Evolutionary conservation across 306 rosid species (phyloP).

Genomic region (Dryas alaskensis): DNA sequence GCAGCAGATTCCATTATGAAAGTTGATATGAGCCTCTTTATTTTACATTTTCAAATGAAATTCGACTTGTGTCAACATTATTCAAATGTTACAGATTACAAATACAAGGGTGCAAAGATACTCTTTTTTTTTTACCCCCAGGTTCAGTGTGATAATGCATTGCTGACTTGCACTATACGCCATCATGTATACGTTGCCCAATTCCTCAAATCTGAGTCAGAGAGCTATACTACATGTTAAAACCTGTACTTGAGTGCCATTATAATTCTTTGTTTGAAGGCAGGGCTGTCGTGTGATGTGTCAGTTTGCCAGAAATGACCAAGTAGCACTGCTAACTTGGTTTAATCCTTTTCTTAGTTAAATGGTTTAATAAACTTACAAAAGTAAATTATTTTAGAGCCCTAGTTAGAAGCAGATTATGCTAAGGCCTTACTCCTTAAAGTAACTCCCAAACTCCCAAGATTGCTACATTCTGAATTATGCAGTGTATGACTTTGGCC

Average conservation of each 20-base stretch:
- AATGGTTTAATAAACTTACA: not conserved
- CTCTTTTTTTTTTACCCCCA: not conserved
- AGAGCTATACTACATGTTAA: not conserved
- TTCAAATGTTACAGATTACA: not conserved
- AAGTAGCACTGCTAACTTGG: not conserved
- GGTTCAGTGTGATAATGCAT: not conserved
- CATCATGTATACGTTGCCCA: not conserved
- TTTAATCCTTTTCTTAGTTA: not conserved
- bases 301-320: not conserved
- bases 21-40: not conserved
- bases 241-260: not conserved
- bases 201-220: not conserved
- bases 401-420: not conserved
- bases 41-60: not conserved
- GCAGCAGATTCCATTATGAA: constrained; percentile 6
- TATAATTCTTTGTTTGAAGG: not conserved
- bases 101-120: not conserved
- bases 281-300: not conserved
- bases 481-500: no score
- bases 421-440: not conserved
- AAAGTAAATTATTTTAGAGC: not conserved
- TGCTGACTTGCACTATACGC: not conserved
- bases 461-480: no score
- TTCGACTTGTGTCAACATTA: not conserved
- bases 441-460: no score